Percentiles rank a stretch among this genome's conserved stretches.
Conservation (phyloP, 2,329 filamentous ascomycete species). For the Leptographium wingfieldii region DNA sequence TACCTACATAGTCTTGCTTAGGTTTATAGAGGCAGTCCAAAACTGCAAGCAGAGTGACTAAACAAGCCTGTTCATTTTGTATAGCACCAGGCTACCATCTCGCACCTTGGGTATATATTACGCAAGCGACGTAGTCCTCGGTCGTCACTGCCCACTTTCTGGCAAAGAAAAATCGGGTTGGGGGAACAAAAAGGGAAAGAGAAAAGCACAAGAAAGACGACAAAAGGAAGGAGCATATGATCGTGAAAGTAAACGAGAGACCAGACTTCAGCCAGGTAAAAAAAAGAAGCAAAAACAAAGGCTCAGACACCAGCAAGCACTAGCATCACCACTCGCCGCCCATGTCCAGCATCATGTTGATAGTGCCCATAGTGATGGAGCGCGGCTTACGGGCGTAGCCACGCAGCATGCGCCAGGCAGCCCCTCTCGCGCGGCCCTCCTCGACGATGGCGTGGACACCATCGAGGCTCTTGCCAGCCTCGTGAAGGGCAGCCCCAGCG, state of each 20-base stretch:
- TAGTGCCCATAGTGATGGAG: constrained; percentile 21
- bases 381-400: constrained; percentile 53
- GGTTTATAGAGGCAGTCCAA: background rate
- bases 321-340: background rate
- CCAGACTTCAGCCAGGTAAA: background rate
- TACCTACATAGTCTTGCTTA: background rate
- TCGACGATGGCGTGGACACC: constrained; percentile 49
- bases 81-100: background rate
- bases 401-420: constrained; percentile 48
- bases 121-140: background rate
- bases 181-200: background rate
- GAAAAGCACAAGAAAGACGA: background rate
- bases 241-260: background rate
- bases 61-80: no score
- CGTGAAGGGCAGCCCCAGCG: constrained; percentile 35
- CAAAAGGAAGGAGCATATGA: background rate
- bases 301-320: background rate
- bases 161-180: background rate
- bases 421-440: constrained; percentile 46
- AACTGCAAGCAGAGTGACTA: background rate
- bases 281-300: background rate
- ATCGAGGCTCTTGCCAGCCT: constrained; percentile 47
- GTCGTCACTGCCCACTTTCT: background rate
- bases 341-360: constrained; percentile 21
- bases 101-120: background rate